These are phyloP conservation scores for Ascochyta lentis DNA, from an alignment of 2,329 filamentous ascomycete genomes.

Conservation along the genomic window DNA sequence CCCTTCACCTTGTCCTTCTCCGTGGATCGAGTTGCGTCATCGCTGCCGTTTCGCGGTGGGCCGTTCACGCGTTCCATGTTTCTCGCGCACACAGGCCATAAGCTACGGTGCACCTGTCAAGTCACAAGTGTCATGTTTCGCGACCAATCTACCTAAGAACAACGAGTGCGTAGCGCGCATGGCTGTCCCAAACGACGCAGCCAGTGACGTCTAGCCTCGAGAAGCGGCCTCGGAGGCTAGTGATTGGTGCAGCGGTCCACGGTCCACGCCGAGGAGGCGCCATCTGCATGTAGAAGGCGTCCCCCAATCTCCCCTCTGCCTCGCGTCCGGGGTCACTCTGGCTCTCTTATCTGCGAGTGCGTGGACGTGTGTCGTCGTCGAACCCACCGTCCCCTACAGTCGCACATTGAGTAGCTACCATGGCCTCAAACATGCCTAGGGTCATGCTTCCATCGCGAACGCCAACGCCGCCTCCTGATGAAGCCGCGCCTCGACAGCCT, in stretches of 20 bases:
- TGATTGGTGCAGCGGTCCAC: slow-evolving; percentile 28
- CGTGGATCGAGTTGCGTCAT: slow-evolving; percentile 14
- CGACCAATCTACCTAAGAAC: slow-evolving; percentile 16
- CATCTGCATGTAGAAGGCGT: slow-evolving; percentile 31
- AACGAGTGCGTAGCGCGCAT: slow-evolving; percentile 11
- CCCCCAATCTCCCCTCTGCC: slow-evolving; percentile 33
- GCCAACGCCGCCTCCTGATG: slow-evolving; percentile 67
- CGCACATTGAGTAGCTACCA: slow-evolving; percentile 44
- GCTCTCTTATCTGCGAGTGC: slow-evolving; percentile 21
- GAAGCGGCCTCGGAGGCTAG: slow-evolving; percentile 19
- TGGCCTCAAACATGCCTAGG: slow-evolving; percentile 65
- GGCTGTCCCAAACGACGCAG: slow-evolving; percentile 12
- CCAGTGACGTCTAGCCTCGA: slow-evolving; percentile 16
- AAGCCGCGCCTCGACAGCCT: slow-evolving; percentile 48
- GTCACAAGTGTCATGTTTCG: slow-evolving; percentile 28
- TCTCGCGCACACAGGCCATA: slow-evolving; percentile 22
- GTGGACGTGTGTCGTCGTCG: slow-evolving; percentile 22
- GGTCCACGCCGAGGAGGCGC: slow-evolving; percentile 14
- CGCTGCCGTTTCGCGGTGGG: slow-evolving; percentile 13
- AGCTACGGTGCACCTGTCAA: slow-evolving; percentile 13
- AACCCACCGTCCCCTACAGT: slow-evolving; percentile 25
- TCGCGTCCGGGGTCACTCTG: slow-evolving; percentile 22
- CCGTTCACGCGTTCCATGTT: slow-evolving; percentile 35
- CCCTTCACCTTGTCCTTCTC: slow-evolving; percentile 11
- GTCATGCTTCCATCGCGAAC: slow-evolving; percentile 67